Conservation (phyloP, 164 flowering plant species). For the Aristolochia fimbriata region DNA sequence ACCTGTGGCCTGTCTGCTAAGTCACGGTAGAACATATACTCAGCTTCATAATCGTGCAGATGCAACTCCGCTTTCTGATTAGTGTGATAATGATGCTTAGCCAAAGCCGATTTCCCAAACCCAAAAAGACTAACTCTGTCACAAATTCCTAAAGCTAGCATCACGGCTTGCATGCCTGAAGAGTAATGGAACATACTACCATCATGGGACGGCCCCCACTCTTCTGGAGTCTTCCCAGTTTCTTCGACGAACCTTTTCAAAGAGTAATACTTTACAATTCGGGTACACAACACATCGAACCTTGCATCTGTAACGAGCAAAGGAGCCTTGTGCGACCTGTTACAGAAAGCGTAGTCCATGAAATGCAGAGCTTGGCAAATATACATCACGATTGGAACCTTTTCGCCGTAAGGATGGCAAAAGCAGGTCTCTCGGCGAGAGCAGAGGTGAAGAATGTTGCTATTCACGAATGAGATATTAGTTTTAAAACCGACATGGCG, state of each 20-base stretch:
- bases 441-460: conserved; percentile 72
- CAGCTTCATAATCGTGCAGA: conserved; percentile 87
- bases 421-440: conserved; percentile 56
- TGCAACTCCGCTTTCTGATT: conserved; percentile 81
- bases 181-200: conserved; percentile 85
- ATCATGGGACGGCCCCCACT: conserved; percentile 69
- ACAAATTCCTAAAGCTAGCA: conserved; percentile 86
- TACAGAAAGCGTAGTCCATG: conserved; percentile 69
- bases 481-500: conserved; percentile 18
- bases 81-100: conserved; percentile 92
- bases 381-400: conserved; percentile 74
- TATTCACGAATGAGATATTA: conserved; percentile 10
- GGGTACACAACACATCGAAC: conserved; percentile 70
- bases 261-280: conserved; percentile 92
- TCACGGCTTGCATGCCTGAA: conserved; percentile 96
- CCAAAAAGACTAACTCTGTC: conserved; percentile 83
- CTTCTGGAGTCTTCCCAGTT: conserved; percentile 44
- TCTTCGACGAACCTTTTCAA: conserved; percentile 54
- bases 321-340: conserved; percentile 55
- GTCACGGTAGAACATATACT: conserved; percentile 67
- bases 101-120: conserved; percentile 62
- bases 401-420: conserved; percentile 82
- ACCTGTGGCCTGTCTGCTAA: conserved; percentile 39
- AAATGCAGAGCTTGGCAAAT: conserved; percentile 84
- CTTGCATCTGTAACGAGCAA: conserved; percentile 73